Evolutionary conservation across 768 basidiomycete genomes (phyloP).

Genomic region (Auricularia heimuer): DNA sequence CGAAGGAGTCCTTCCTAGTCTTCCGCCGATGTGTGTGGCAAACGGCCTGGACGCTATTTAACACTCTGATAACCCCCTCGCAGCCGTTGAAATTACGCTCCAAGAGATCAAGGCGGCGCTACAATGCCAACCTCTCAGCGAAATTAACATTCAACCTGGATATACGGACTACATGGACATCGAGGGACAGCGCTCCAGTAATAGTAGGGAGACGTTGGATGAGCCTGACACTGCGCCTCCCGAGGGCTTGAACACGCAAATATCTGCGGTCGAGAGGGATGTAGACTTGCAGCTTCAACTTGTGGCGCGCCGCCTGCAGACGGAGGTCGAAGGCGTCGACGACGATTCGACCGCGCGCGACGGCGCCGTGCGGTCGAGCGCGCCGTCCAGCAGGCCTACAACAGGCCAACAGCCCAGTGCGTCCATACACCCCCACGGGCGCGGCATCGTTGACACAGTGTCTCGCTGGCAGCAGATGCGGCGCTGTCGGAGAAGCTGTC

Average conservation of each 20-base stretch:
- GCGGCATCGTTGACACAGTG: neutral
- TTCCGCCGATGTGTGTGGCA: slow-evolving; percentile 10
- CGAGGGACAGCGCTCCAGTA: neutral
- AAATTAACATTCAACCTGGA: slow-evolving; percentile 6
- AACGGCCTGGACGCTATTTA: neutral
- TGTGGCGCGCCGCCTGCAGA: slow-evolving; percentile 7
- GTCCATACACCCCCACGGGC: neutral
- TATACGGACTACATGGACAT: slow-evolving; percentile 13
- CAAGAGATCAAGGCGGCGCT: slow-evolving; percentile 12
- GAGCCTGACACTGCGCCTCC: neutral
- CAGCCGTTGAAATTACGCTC: slow-evolving; percentile 12
- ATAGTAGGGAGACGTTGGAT: slow-evolving; percentile 1
- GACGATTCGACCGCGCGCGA: neutral
- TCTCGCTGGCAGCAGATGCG: neutral
- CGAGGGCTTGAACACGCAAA: neutral
- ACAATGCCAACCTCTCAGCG: slow-evolving; percentile 8
- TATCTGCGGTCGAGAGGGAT: slow-evolving; percentile 3
- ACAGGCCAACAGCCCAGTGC: neutral
- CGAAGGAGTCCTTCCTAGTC: slow-evolving; percentile 10
- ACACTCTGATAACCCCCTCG: neutral
- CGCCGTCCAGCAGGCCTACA: neutral
- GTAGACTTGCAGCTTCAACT: slow-evolving; percentile 6
- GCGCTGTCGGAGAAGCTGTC: neutral
- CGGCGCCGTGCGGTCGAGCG: neutral
- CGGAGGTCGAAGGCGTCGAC: slow-evolving; percentile 6